Evolutionary conservation across 2,329 filamentous ascomycete species (phyloP), one percentile per base, ranked within the genome.

Genomic region (Orbilia quercus): DNA sequence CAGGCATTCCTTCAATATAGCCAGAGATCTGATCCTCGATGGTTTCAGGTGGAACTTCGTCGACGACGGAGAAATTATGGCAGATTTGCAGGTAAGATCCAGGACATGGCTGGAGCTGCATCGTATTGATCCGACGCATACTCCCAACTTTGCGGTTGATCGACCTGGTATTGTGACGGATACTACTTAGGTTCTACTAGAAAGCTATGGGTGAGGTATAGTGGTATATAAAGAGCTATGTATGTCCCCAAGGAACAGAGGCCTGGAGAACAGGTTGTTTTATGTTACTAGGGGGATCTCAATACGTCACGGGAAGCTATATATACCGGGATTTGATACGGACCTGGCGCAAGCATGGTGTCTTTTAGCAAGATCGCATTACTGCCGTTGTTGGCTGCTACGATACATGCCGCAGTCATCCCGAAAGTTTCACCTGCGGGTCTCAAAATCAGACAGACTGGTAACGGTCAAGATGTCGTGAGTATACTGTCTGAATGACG

Each of bases 31-130:
- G 31, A 72, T 45, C 58, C 51, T 65, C 53, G 45, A 54, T 34
- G 58, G 18, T 64, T 34, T 16, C 12, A 47, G 51, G 51, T 48
- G 25, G 16, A 31, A 54, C 16, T 18, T 23, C 31, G 25, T 47
- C 36, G 50, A 47, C 36, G 59, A 65, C 67, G 67, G 67, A 72
- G 59, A 72, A 72, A 72, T 64, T 72, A 59, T 72, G 53, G 58
- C 50, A 50, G 44, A 42, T 65, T 45, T 53, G 22, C 18, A 44
- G 25, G 31, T 16, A 25, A 22, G 12, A 20, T 51, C 42, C 42
- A 71, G 42, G 14, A 28, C 16, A 23, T 36, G 51, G 50, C 58
- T 72, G 44, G 58, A 51, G 31, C 40, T 63, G 50, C 66, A 71
- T 20, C 50, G 48, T 54, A 59, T 65, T 65, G 59, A 65, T 72